Percentiles rank a stretch among this genome's conserved stretches.
phyloP scores from a whole-genome alignment of 192 early-diverging fungal genomes.

The Dimargaris cristalligena region DNA sequence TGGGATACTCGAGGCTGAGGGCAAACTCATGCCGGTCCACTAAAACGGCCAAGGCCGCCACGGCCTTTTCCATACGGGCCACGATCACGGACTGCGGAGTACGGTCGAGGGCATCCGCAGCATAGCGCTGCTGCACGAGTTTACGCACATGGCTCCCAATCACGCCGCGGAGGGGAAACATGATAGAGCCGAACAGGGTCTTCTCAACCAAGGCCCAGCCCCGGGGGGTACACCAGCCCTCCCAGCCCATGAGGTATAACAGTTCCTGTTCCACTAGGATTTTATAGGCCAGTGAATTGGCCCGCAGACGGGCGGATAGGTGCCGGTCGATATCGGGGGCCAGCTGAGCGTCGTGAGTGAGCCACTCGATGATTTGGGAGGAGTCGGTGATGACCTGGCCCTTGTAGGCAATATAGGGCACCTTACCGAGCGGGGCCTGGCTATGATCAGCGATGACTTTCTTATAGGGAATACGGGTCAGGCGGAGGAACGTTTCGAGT shows the following conservation, averaged over 20 bases:
- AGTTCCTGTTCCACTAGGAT: not conserved
- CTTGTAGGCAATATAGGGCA: conserved; percentile 3
- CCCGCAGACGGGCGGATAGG: not conserved
- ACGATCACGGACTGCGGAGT: not conserved
- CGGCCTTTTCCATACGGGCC: not conserved
- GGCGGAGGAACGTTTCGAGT: conserved; percentile 1
- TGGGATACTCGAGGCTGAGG: not conserved
- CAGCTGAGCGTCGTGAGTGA: not conserved
- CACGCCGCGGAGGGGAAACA: not conserved
- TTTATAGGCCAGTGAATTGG: not conserved
- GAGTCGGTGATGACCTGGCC: conserved; percentile 1
- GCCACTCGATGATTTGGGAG: not conserved
- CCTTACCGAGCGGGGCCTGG: not conserved
- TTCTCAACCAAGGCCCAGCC: not conserved
- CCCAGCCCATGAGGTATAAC: not conserved
- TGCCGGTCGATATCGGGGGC: conserved; percentile 1
- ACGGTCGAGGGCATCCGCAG: not conserved
- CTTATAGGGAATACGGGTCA: conserved; percentile 7
- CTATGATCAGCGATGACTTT: not conserved
- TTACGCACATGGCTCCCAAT: not conserved
- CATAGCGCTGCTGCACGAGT: not conserved
- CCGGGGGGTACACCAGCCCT: not conserved
- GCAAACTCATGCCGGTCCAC: conserved; percentile 6
- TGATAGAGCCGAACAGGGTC: not conserved
- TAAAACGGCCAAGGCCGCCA: not conserved